A percentile compares a stretch with the other conserved stretches of the same genome.
These are phyloP conservation scores for Dactylellina haptotyla DNA, from an alignment of 2,329 filamentous ascomycete species.

Conservation along the genomic window DNA sequence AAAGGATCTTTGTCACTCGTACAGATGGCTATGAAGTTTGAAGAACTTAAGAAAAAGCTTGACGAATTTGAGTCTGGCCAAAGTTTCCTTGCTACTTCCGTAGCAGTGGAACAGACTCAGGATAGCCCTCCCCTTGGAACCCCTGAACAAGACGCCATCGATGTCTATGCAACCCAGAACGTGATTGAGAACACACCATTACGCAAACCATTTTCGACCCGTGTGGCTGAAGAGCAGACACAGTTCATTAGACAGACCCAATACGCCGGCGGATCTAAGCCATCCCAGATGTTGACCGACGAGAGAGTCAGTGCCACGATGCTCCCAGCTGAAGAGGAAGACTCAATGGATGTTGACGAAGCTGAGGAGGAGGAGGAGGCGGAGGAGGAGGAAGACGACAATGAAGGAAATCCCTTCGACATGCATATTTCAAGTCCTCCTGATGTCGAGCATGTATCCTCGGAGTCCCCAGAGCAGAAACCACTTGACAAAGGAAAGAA, in stretches of 20 bases:
- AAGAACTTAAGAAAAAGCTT: slow-evolving; percentile 38
- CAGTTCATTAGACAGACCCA: slow-evolving; percentile 48
- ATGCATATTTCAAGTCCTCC: slow-evolving; percentile 44
- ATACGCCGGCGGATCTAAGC: slow-evolving; percentile 33
- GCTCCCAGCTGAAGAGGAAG: neutral
- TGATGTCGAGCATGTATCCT: slow-evolving; percentile 17
- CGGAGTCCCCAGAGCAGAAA: slow-evolving; percentile 10
- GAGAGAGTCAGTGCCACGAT: slow-evolving; percentile 30
- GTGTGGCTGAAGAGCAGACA: slow-evolving; percentile 33
- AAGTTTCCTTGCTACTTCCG: neutral
- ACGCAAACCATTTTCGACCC: slow-evolving; percentile 21
- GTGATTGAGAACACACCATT: slow-evolving; percentile 33
- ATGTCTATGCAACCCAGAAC: slow-evolving; percentile 49
- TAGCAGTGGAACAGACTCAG: slow-evolving; percentile 25
- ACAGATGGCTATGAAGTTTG: slow-evolving; percentile 46
- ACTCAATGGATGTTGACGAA: slow-evolving; percentile 29
- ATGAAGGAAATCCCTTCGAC: slow-evolving; percentile 22
- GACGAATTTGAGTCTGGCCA: slow-evolving; percentile 7
- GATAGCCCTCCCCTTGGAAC: slow-evolving; percentile 16
- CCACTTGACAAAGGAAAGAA: slow-evolving; percentile 44
- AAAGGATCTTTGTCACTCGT: slow-evolving; percentile 36
- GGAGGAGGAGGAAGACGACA: neutral
- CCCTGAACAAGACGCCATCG: slow-evolving; percentile 30
- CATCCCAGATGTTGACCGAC: slow-evolving; percentile 10
- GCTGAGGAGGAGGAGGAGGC: slow-evolving; percentile 6